Conservation (phyloP, 2,329 filamentous ascomycete species). For the Ceratocystis cubensis region DNA sequence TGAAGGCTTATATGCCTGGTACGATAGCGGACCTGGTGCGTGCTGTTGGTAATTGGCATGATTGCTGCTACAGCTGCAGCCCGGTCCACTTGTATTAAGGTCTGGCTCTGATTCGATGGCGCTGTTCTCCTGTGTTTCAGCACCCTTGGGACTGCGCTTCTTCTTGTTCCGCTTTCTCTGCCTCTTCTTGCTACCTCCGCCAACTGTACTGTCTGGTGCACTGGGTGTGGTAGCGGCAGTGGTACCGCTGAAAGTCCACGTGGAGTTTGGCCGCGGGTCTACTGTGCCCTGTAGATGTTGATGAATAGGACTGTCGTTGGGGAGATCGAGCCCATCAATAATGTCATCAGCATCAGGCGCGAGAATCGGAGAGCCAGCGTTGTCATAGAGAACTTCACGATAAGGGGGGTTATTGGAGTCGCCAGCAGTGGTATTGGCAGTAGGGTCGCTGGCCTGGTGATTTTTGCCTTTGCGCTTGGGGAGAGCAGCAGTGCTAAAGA, state of each 20-base stretch:
- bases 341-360: slow-evolving; percentile 19
- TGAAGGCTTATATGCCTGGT: not conserved
- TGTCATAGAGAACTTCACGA: not conserved
- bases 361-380: slow-evolving; percentile 12
- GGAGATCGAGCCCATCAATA: slow-evolving; percentile 19
- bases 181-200: not conserved
- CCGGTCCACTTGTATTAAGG: not conserved
- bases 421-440: not conserved
- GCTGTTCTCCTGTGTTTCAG: not conserved
- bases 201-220: not conserved
- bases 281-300: not conserved
- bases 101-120: not conserved
- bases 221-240: not conserved
- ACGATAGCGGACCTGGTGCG: not conserved
- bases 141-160: not conserved
- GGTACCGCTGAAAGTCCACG: slow-evolving; percentile 10
- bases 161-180: not conserved
- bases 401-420: not conserved
- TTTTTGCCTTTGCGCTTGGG: slow-evolving; percentile 14
- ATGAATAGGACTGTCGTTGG: not conserved
- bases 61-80: not conserved
- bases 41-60: too few relatives aligned
- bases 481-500: slow-evolving; percentile 13
- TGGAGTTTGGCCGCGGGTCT: not conserved
- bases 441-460: not conserved